Base-by-base conservation (phyloP, 768 basidiomycete genomes). In the Pilatotrama ljubarskyi region DNA sequence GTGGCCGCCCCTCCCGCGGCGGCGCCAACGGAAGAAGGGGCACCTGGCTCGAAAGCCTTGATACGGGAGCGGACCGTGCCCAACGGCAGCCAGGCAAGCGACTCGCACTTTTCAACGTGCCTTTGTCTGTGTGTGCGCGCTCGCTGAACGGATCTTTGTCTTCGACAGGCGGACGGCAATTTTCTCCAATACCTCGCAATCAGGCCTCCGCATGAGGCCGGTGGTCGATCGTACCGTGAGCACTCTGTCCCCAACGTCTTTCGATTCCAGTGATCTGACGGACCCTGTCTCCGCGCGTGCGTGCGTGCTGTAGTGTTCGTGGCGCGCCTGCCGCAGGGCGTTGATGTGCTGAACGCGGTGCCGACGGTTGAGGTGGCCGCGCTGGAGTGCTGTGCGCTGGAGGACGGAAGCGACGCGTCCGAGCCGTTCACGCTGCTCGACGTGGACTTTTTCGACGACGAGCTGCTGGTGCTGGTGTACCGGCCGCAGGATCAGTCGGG, bases 381-480 rank as follows among this genome's bases (percentile, higher is more conserved):
- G 72, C 75, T 87, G 44, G 82, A 85, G 70, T 84, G 84, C 74
- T 73, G 73, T 70, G 71, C 82, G 67, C 36, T 76, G 69, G 70
- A 78, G 76, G 63, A 64, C 51, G 72, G 69, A 64, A 70, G 76
- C 71, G 76, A 73, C 61, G 74, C 64, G 44, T 65, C 66, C 64
- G 68, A 59, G 55, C 75, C 77, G 64, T 71, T 85, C 67, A 79
- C 85, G 59, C 65, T 90, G 44, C 70, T 91, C 69, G 86, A 87
- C 66, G 80, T 76, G 42, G 87, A 90, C 55, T 92, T 92, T 74
- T 91, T 93, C 72, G 91, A 93, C 76, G 86, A 90, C 65, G 82
- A 85, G 70, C 76, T 72, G 67, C 70, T 91, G 60, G 79, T 90
- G 64, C 76, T 90, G 62, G 80, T 90, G 60, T 87, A 83, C 75